Conservation (phyloP, 805 yeast genomes). For the Diddensiella transvaalensis region DNA sequence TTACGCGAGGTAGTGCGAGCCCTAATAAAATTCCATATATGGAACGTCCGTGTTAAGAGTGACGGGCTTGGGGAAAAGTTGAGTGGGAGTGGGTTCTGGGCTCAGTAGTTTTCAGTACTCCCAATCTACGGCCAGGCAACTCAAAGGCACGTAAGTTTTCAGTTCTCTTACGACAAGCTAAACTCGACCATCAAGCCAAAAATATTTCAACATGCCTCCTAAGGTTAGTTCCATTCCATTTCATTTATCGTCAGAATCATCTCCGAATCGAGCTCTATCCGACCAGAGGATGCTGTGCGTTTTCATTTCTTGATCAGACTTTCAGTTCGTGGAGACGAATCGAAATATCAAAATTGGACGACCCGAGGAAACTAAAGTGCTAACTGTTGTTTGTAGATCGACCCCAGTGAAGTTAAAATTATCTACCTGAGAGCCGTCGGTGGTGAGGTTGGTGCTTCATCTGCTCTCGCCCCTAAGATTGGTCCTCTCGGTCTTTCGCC, state of each 20-base stretch:
- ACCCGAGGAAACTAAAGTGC: neutral
- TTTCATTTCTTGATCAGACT: no score
- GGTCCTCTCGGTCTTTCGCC: conserved; percentile 99
- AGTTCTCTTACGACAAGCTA: neutral
- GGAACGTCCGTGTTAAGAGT: no score
- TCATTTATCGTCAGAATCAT: no score
- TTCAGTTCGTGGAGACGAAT: neutral
- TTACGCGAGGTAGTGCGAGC: no score
- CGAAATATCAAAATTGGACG: neutral
- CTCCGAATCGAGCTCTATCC: no score
- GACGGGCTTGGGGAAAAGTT: no score
- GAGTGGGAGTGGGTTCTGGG: no score
- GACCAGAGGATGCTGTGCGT: no score
- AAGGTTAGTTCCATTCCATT: conserved; percentile 19
- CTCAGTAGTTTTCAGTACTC: conserved; percentile 1
- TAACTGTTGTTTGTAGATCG: conserved; percentile 64
- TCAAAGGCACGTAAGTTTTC: neutral
- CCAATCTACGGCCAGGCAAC: no score
- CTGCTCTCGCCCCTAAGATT: conserved; percentile 99
- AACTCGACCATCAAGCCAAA: conserved; percentile 1
- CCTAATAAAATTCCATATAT: no score
- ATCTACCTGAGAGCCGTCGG: conserved; percentile 99
- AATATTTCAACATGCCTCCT: conserved; percentile 25
- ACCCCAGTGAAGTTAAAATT: conserved; percentile 97
- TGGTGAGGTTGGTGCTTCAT: conserved; percentile 99